Evolutionary conservation across 495 filamentous ascomycete species (phyloP).

Genomic region (Lepidopterella palustris): DNA sequence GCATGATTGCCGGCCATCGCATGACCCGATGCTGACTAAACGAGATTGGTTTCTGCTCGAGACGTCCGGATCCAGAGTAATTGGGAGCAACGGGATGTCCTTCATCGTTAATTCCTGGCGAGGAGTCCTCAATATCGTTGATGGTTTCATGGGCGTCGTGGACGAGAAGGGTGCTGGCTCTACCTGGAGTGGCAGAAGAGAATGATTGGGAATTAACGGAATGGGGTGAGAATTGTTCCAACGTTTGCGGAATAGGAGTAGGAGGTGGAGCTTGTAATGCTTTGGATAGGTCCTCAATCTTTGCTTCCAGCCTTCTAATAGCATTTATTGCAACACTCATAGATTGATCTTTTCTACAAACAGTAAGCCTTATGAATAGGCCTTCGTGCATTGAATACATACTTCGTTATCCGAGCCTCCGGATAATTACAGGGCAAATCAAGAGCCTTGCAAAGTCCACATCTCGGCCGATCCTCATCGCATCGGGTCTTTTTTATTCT

Average conservation of each 20-base stretch:
- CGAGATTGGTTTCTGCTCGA: conserved; percentile 11
- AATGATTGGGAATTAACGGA: not conserved
- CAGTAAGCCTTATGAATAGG: no score
- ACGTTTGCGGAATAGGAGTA: not conserved
- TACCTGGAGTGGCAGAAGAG: not conserved
- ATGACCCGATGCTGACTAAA: conserved; percentile 27
- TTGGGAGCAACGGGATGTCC: not conserved
- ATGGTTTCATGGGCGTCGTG: not conserved
- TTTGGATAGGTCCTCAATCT: conserved; percentile 21
- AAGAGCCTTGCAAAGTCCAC: conserved; percentile 20
- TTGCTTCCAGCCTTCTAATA: conserved; percentile 23
- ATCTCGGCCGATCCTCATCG: conserved; percentile 25
- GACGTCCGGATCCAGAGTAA: not conserved
- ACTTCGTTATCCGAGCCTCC: conserved; percentile 17
- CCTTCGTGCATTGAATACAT: not conserved
- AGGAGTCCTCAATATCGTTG: not conserved
- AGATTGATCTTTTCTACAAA: conserved; percentile 22
- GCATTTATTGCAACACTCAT: conserved; percentile 26
- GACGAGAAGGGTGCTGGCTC: not conserved
- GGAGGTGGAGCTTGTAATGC: not conserved
- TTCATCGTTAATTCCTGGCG: not conserved
- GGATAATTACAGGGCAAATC: conserved; percentile 18
- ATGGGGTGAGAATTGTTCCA: not conserved
- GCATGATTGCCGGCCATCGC: conserved; percentile 20
- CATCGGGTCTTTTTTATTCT: conserved; percentile 22